Conservation (phyloP, 1,139 yeast species). For the Kodamaea alishanica region DNA sequence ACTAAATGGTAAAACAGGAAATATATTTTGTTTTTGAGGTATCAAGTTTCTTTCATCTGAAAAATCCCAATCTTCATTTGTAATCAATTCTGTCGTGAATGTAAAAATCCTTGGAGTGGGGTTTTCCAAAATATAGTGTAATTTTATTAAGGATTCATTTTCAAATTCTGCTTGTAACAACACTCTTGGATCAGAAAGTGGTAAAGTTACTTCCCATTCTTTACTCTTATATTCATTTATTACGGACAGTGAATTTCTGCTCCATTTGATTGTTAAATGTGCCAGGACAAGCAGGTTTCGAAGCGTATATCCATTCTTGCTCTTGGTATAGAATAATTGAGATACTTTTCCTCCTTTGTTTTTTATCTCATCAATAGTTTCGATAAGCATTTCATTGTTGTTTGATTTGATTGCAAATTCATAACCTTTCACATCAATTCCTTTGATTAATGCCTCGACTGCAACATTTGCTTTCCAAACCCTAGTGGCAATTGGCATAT, state of each 20-base stretch:
- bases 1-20: constrained; percentile 63
- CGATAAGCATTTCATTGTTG: constrained; percentile 30
- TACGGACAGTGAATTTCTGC: constrained; percentile 19
- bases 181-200: constrained; percentile 69
- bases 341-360: constrained; percentile 5
- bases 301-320: constrained; percentile 39
- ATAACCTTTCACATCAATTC: constrained; percentile 22
- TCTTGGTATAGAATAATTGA: constrained; percentile 33
- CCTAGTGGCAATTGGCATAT: constrained; percentile 45
- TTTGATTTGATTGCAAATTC: constrained; percentile 25
- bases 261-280: constrained; percentile 32
- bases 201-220: constrained; percentile 51
- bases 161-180: constrained; percentile 34
- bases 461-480: constrained; percentile 40
- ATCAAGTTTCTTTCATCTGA: constrained; percentile 24
- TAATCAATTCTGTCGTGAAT: constrained; percentile 48
- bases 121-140: constrained; percentile 62
- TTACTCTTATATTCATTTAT: constrained; percentile 28
- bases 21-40: constrained; percentile 28
- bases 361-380: constrained; percentile 12
- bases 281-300: constrained; percentile 35
- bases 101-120: constrained; percentile 68
- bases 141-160: constrained; percentile 17
- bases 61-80: constrained; percentile 28
- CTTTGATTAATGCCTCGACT: constrained; percentile 12